Conservation (phyloP, 2,329 filamentous ascomycete species). For the Calonectria ilicicola region DNA sequence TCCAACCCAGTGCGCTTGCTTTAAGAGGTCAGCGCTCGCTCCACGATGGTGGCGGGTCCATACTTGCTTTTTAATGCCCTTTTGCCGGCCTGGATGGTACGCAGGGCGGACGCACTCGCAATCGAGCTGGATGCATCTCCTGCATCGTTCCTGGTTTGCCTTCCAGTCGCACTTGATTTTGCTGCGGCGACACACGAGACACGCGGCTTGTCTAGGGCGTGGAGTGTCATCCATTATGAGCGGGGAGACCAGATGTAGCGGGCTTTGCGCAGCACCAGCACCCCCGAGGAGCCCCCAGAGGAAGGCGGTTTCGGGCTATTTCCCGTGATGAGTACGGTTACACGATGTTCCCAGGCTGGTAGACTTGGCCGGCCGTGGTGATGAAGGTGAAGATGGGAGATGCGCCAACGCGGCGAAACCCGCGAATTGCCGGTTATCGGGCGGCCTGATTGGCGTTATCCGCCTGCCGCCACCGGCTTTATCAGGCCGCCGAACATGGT, state of each 20-base stretch:
- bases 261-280: constrained; percentile 50
- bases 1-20: constrained; percentile 81
- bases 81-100: constrained; percentile 80
- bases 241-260: constrained; percentile 49
- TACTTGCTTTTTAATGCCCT: constrained; percentile 80
- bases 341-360: neutral
- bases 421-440: constrained; percentile 16
- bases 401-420: neutral
- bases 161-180: constrained; percentile 76
- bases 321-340: neutral
- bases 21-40: constrained; percentile 23
- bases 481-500: constrained; percentile 3
- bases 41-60: neutral
- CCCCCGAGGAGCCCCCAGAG: neutral
- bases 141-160: constrained; percentile 64
- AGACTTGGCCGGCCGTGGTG: neutral
- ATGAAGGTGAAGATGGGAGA: constrained; percentile 2
- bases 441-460: constrained; percentile 4
- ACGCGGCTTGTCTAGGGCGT: constrained; percentile 62
- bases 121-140: constrained; percentile 69
- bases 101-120: constrained; percentile 75
- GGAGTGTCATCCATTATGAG: constrained; percentile 39
- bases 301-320: neutral
- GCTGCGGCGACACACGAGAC: constrained; percentile 73
- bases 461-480: constrained; percentile 1